These are phyloP conservation scores for Colletotrichum sp. DNA, from an alignment of 2,329 filamentous ascomycete genomes.

Conservation along the genomic window DNA sequence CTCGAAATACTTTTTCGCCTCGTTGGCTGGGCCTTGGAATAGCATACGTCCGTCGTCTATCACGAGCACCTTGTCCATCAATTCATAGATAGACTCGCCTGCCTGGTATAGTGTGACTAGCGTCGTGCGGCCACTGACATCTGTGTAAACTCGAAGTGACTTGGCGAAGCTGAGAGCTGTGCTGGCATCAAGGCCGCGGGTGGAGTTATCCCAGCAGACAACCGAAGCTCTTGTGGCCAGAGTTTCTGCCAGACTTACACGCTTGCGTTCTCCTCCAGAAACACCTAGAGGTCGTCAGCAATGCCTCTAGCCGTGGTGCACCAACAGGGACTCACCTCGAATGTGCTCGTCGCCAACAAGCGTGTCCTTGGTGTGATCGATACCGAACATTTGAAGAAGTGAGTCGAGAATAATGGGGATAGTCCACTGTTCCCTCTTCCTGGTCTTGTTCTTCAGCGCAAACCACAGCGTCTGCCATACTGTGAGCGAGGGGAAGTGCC, in stretches of 20 bases:
- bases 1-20: slow-evolving; percentile 79
- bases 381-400: slow-evolving; percentile 79
- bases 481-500: slow-evolving; percentile 75
- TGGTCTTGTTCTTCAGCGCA: slow-evolving; percentile 77
- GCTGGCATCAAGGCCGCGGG: slow-evolving; percentile 78
- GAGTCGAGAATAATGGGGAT: slow-evolving; percentile 74
- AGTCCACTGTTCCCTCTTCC: slow-evolving; percentile 65
- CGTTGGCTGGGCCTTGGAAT: slow-evolving; percentile 72
- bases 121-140: slow-evolving; percentile 68
- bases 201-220: slow-evolving; percentile 82
- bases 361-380: slow-evolving; percentile 76
- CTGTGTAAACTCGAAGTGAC: slow-evolving; percentile 74
- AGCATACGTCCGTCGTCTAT: slow-evolving; percentile 78
- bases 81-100: slow-evolving; percentile 47
- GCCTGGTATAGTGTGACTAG: slow-evolving; percentile 49
- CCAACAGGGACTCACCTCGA: slow-evolving; percentile 53
- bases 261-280: slow-evolving; percentile 81
- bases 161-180: slow-evolving; percentile 81
- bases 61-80: slow-evolving; percentile 81
- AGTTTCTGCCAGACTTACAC: slow-evolving; percentile 80
- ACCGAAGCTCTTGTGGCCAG: slow-evolving; percentile 76
- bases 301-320: no score
- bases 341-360: slow-evolving; percentile 75
- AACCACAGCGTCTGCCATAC: slow-evolving; percentile 82
- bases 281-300: slow-evolving; percentile 42